Percentiles rank a stretch among this genome's conserved stretches.
phyloP scores from a whole-genome alignment of 2,329 filamentous ascomycete genomes.

The Dactylellina parvicollis region DNA sequence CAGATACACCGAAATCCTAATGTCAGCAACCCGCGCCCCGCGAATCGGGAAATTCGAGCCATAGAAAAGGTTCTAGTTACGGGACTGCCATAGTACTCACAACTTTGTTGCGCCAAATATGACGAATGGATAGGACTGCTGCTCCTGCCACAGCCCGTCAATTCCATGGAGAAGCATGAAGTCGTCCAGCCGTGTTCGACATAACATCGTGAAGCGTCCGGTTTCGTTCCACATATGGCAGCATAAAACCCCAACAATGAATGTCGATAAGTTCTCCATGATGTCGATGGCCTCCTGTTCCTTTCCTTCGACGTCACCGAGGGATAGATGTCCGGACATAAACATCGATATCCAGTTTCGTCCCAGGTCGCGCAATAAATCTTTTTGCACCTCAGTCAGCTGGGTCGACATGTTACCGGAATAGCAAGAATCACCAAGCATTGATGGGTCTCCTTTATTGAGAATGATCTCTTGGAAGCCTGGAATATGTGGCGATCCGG shows the following conservation, averaged over 20 bases:
- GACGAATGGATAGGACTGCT: constrained; percentile 50
- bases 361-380: constrained; percentile 51
- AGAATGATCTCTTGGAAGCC: constrained; percentile 52
- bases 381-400: constrained; percentile 55
- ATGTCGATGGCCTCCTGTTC: constrained; percentile 46
- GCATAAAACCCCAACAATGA: constrained; percentile 43
- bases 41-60: neutral
- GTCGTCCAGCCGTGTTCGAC: constrained; percentile 49
- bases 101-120: constrained; percentile 51
- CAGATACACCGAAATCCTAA: neutral
- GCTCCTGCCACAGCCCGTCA: constrained; percentile 52
- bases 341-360: constrained; percentile 54
- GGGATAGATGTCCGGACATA: constrained; percentile 43
- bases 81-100: constrained; percentile 31
- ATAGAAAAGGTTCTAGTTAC: neutral
- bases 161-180: constrained; percentile 53
- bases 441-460: constrained; percentile 51
- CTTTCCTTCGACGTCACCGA: constrained; percentile 40
- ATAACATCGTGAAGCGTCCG: constrained; percentile 51
- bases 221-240: constrained; percentile 54
- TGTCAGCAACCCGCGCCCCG: constrained; percentile 19
- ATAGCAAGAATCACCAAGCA: constrained; percentile 54
- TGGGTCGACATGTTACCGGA: constrained; percentile 52
- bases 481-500: constrained; percentile 48
- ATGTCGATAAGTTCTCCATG: constrained; percentile 50